Base-by-base conservation (phyloP, 805 yeast genomes). In the Kregervanrija pseudodelftensis region DNA sequence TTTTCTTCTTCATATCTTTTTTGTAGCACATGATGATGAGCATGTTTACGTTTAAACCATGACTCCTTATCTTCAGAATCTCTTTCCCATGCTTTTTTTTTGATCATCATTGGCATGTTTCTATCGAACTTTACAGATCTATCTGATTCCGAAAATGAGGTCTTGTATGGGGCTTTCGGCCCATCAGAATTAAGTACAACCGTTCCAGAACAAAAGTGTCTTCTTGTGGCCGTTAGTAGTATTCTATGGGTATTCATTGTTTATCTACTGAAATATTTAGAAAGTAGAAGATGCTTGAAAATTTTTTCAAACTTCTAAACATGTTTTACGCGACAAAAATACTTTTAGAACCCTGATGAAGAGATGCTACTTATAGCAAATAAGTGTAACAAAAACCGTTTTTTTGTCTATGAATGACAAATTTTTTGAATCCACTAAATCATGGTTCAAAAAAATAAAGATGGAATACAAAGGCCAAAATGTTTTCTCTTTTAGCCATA, bases 31-130 rank as follows among this genome's bases (percentile, higher is more conserved):
- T 82, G 88, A 13, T 80, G 74, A 61, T 80, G 84, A 1, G 85
- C 84, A 57, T 72, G 82, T 54, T 78, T 80, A 42, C 72, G 68
- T 38, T 68, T 70, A 64, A 83, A 84, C 68, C 73, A 84, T 3
- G 70, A 61, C 31, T 79, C 87, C 55, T 82, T 83, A 46, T 73
- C 72, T 61, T 74, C 74, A 14, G 81, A 80, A 43, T 67, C 76
- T 47, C 61, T 60, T 54, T 79, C 83, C 91, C 91, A 84, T 0
- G 88, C 84, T 54, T 83, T 84, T 32, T 52, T 49, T 36, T 61
- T 55, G 11, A 56, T 57, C 14, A 64, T 49, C 1, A 45, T 36
- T 8, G 78, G 77, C 55, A 77, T 64, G 49, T 69, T 72, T 48
- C 57, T 70, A 13, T 74, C 76, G 43, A 78, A 64, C 13, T 55